Evolutionary conservation across 805 yeast species (phyloP), one percentile per base, ranked within the genome.

Genomic region (Scheffersomyces amazonensis): DNA sequence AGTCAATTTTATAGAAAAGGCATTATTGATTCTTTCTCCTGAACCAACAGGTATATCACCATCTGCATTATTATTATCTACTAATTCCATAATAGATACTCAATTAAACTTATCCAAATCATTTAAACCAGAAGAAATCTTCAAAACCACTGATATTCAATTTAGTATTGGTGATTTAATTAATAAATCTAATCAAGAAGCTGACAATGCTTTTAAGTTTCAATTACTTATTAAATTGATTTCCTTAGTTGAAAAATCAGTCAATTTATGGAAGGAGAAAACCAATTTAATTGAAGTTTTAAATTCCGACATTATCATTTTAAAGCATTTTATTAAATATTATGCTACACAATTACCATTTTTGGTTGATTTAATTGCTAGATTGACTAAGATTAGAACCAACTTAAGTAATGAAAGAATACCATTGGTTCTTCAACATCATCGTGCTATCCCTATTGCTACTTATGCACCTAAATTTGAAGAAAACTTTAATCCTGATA

Each of bases 401-500:
- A 66, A 71, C 44, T 39, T 51, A 32, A 12, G 30, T 10, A 42
- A 37, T 9, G 54, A 57, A 32, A 51, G 66, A 32, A 66, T 58
- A 41, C 96, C 97, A 40, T 74, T 93, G 51, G 69, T 79, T 12
- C 72, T 93, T 45, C 99, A 93, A 65, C 66, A 77, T 6, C 97
- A 90, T 67, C 79, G 77, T 54, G 88, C 95, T 17, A 57, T 93
- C 39, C 85, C 96, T 3, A 85, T 93, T 54, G 82, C 89, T 29
- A 76, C 96, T 2, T 76, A 76, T 53, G 84, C 89, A 25, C 99
- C 99, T 47, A 82, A 86, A 64, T 93, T 84, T 59, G 97, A 91
- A 65, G 98, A 88, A 54, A 88, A 89, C 71, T 93, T 83, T 77
- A 91, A 90, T 66, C 96, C 96, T 40, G 96, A 88, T 57, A 87